phyloP scores from a whole-genome alignment of 345 rosid genomes.

The Citrus maxima region DNA sequence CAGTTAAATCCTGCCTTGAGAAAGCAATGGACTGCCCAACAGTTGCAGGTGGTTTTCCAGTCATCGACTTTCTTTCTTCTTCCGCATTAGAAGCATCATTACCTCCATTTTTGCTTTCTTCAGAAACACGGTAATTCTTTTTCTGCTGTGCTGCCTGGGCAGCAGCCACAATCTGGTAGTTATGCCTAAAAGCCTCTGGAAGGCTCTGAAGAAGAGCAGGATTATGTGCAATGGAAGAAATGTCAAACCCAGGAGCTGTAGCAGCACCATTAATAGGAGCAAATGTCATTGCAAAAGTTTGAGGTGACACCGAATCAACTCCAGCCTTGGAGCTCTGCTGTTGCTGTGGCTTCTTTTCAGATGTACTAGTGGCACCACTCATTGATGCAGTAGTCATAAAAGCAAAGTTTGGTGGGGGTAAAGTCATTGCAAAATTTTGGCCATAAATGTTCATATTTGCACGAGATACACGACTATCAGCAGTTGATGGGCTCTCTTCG shows the following conservation, averaged over 20 bases:
- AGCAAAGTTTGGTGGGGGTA: slow-evolving; percentile 63
- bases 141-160: slow-evolving; percentile 77
- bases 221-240: slow-evolving; percentile 71
- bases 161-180: slow-evolving; percentile 56
- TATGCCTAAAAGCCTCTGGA: slow-evolving; percentile 71
- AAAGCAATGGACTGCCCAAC: slow-evolving; percentile 84
- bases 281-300: slow-evolving; percentile 91
- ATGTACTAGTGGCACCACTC: slow-evolving; percentile 39
- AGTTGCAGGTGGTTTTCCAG: slow-evolving; percentile 37
- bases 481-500: slow-evolving; percentile 82
- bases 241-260: slow-evolving; percentile 52
- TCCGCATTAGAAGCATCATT: slow-evolving; percentile 40
- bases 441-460: slow-evolving; percentile 51
- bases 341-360: slow-evolving; percentile 65
- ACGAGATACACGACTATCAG: slow-evolving; percentile 70
- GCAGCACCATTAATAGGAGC: slow-evolving; percentile 59
- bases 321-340: slow-evolving; percentile 54
- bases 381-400: slow-evolving; percentile 56
- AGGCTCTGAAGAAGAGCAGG: slow-evolving; percentile 70
- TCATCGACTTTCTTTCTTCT: slow-evolving; percentile 61
- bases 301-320: slow-evolving; percentile 55
- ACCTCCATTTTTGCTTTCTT: slow-evolving; percentile 64
- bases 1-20: slow-evolving; percentile 58
- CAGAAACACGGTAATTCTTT: slow-evolving; percentile 59
- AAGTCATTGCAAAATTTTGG: slow-evolving; percentile 62